Evolutionary conservation across 1,284 basidiomycete genomes (phyloP), one percentile per base, ranked within the genome.

Genomic region (Ceratobasidium theobromae): DNA sequence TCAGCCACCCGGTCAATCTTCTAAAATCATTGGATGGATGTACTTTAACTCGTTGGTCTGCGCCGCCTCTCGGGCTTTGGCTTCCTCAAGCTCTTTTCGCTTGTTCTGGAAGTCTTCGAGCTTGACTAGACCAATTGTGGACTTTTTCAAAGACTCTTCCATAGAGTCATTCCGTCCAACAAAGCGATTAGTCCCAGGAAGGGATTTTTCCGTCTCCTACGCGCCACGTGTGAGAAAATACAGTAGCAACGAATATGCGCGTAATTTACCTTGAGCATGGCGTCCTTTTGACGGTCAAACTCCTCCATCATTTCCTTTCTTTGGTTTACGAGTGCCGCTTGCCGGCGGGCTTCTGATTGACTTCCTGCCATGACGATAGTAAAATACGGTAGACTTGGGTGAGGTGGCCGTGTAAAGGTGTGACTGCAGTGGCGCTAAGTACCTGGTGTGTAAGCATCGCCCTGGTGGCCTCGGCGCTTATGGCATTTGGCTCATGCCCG

Each of bases 91-190:
- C 72, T 91, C 92, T 71, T 93, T 91, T 67, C 93, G 81, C 72
- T 84, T 86, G 76, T 91, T 87, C 75, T 93, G 90, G 72, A 99
- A 99, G 53, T 98, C 97, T 72, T 96, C 91, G 6, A 98, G 82
- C 68, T 84, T 86, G 1, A 99, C 95, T 14, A 99, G 84, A 72
- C 97, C 97, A 66, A 99, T 86, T 0, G 97, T 99, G 53, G 84
- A 89, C 73, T 94, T 85, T 80, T 98, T 98, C 57, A 99, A 82
- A 11, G 85, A 84, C 67, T 99, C 97, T 75, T 98, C 96, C 81
- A 98, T 87, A 3, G 90, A 93, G 75, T 98, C 96, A 76, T 93
- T 88, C 76, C 97, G 93, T 3, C 91, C 90, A 21, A 95, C 89
- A 76, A 99, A 99, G 66, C 95, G 91, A 73, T 91, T 89, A 0